Conservation (phyloP, 2,329 filamentous ascomycete species). For the Allantophomopsis lycopodina region DNA sequence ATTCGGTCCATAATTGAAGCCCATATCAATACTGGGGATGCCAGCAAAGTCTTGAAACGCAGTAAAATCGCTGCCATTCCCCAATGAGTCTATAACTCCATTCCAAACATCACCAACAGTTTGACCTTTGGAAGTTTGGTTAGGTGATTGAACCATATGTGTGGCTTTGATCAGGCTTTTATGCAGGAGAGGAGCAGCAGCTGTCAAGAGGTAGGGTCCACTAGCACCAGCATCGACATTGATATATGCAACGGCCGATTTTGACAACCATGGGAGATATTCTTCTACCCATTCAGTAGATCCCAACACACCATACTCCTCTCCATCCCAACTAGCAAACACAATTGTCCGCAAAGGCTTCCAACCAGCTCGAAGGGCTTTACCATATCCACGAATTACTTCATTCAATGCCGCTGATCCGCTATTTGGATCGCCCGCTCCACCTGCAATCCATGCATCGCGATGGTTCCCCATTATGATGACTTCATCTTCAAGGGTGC, state of each 20-base stretch:
- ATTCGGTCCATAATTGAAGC: conserved; percentile 24
- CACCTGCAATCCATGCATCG: conserved; percentile 78
- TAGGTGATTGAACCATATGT: conserved; percentile 20
- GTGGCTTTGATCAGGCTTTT: conserved; percentile 44
- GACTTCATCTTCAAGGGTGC: conserved; percentile 68
- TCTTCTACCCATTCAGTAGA: conserved; percentile 78
- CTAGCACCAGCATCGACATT: conserved; percentile 58
- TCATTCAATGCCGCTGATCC: conserved; percentile 66
- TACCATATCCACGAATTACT: conserved; percentile 57
- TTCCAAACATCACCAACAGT: conserved; percentile 23
- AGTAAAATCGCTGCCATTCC: conserved; percentile 51
- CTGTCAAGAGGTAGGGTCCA: conserved; percentile 41
- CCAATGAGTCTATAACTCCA: conserved; percentile 35
- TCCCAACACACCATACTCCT: conserved; percentile 66
- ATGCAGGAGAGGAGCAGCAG: conserved; percentile 54
- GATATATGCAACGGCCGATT: conserved; percentile 55
- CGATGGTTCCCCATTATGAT: conserved; percentile 77
- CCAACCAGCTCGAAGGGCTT: conserved; percentile 57
- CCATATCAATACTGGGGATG: conserved; percentile 35
- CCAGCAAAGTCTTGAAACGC: conserved; percentile 41
- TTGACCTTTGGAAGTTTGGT: conserved; percentile 20
- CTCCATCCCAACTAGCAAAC: conserved; percentile 58
- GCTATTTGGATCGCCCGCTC: conserved; percentile 66
- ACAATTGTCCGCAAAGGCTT: conserved; percentile 76
- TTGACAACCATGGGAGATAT: conserved; percentile 56